phyloP scores from a whole-genome alignment of 805 yeast genomes.

The Torulaspora quercuum region DNA sequence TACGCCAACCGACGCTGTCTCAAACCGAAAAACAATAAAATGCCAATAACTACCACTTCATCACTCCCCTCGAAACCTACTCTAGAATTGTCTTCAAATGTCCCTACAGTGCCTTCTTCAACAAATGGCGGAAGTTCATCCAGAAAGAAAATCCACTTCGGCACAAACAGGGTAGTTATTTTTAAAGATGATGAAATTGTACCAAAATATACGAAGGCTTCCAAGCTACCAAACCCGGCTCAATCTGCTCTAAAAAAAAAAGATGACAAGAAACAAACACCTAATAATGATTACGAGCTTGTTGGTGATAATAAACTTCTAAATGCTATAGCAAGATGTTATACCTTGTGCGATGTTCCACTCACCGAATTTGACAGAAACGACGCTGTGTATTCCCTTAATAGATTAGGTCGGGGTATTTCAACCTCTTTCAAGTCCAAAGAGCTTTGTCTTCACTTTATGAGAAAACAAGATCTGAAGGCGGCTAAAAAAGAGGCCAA shows the following conservation, averaged over 20 bases:
- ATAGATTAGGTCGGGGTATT: conserved; percentile 3
- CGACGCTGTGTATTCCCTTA: conserved; percentile 1
- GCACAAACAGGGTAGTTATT: conserved; percentile 7
- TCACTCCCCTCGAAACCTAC: no score
- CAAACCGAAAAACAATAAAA: not conserved
- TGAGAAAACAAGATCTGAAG: conserved; percentile 4
- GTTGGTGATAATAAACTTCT: conserved; percentile 1
- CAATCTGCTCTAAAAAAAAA: conserved; percentile 3
- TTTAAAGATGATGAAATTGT: conserved; percentile 4
- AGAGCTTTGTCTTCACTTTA: conserved; percentile 6
- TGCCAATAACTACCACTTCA: no score
- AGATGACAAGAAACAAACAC: conserved; percentile 3
- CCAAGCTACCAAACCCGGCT: conserved; percentile 1
- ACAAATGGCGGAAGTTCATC: conserved; percentile 5
- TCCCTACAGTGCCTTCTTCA: conserved; percentile 5
- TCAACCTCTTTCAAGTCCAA: conserved; percentile 6
- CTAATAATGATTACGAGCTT: conserved; percentile 1
- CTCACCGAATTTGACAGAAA: conserved; percentile 4
- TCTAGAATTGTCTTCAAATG: no score
- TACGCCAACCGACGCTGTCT: conserved; percentile 1
- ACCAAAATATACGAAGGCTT: not conserved
- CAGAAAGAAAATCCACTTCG: conserved; percentile 8
- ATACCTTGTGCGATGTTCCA: conserved; percentile 10
- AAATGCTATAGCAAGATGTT: conserved; percentile 10
- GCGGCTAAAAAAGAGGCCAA: conserved; percentile 1